These are phyloP conservation scores for Nakazawaea siamensis DNA, from an alignment of 805 yeast species.

Conservation along the genomic window DNA sequence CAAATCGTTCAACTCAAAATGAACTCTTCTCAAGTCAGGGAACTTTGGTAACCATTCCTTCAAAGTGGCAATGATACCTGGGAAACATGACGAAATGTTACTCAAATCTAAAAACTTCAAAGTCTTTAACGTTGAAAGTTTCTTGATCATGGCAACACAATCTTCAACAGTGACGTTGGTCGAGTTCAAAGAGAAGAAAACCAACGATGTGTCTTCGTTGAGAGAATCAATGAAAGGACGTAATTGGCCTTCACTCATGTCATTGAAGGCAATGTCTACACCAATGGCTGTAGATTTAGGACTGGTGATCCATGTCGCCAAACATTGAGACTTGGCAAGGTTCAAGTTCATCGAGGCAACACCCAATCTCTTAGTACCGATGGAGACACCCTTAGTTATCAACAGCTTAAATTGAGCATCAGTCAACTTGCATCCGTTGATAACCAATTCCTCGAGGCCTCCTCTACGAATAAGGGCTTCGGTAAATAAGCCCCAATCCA, in stretches of 20 bases:
- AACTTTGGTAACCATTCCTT: constrained; percentile 36
- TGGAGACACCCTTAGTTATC: constrained; percentile 30
- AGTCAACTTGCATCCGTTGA: constrained; percentile 45
- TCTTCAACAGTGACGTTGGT: constrained; percentile 33
- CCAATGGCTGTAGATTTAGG: constrained; percentile 41
- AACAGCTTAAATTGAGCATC: constrained; percentile 32
- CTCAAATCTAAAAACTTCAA: constrained; percentile 46
- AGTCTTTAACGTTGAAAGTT: constrained; percentile 29
- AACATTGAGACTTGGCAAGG: constrained; percentile 27
- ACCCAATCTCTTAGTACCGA: constrained; percentile 42
- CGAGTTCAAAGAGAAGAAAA: constrained; percentile 45
- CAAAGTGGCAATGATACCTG: constrained; percentile 37
- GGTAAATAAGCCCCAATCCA: constrained; percentile 47
- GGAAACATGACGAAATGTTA: constrained; percentile 43
- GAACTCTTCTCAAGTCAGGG: constrained; percentile 38
- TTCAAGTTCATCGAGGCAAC: constrained; percentile 45
- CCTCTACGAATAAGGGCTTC: constrained; percentile 33
- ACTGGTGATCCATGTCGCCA: constrained; percentile 40
- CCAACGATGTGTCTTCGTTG: constrained; percentile 26
- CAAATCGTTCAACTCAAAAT: constrained; percentile 46
- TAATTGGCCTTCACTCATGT: constrained; percentile 37
- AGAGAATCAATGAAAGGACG: constrained; percentile 37
- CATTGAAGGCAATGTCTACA: constrained; percentile 48
- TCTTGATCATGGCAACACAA: constrained; percentile 29
- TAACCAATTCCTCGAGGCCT: constrained; percentile 50